Evolutionary conservation across 208 protist species (phyloP), one percentile per base, ranked within the genome.

Genomic region (Borovskyia barvae): DNA sequence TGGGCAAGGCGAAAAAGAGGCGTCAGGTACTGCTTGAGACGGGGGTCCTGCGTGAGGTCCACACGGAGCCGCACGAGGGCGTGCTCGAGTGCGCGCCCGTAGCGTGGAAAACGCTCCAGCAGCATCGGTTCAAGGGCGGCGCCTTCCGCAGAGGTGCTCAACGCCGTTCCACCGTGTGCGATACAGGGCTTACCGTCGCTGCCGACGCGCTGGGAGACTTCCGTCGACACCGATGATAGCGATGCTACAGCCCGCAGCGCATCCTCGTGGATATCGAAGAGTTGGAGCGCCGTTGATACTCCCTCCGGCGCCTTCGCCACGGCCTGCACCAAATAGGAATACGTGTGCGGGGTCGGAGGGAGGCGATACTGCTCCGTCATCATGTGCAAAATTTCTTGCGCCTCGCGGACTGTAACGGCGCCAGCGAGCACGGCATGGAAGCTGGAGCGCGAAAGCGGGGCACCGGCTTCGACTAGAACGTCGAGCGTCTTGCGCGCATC

Each of bases 381-480:
- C 15, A 85, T 50, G 25, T 71, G 15, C 17, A 94, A 8, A n/a
- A 94, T 61, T 42, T 90, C 81, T 52, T 90, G 66, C 42, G 77
- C 84, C 32, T 92, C 87, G 5, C 87, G 83, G 19, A 77, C 59
- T 15, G 81, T 90, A 20, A 82, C 42, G 0, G 78, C 70, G 40
- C 67, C 70, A 29, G 84, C 66, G 1, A 95, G 64, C 0, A 75
- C 85, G 15, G 85, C 84, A 59, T 95, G 89, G 42, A 95, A 92
- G 43, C 82, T 75, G 19, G 75, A 52, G 8, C 81, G 75, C 1
- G 71, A 77, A 29, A 92, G 78, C 20, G 85, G 82, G 6, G 85
- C 89, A 36, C 85, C 85, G 19, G 85, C 83, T 40, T 95, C 89
- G 5, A 86, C 69, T 14, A 95, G 75, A 15, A 93, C 83, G 9